Evolutionary conservation across 768 basidiomycete species (phyloP).

Genomic region (Kwoniella mangroviensis): DNA sequence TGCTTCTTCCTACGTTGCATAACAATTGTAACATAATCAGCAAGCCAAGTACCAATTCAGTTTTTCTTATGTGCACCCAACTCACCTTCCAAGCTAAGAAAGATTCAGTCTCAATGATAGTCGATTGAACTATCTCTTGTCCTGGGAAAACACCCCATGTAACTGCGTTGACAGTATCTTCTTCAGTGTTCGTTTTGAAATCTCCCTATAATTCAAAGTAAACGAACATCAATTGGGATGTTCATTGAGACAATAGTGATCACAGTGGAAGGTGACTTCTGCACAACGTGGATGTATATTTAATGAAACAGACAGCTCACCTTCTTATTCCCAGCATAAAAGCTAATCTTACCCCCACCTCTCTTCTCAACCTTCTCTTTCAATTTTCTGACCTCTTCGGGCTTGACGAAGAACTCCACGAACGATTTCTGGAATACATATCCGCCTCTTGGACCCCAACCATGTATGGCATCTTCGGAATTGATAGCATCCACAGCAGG

Average conservation of each 20-base stretch:
- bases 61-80: not conserved
- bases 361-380: constrained; percentile 63
- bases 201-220: constrained; percentile 65
- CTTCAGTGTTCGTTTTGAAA: constrained; percentile 74
- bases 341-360: constrained; percentile 66
- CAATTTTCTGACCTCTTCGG: constrained; percentile 59
- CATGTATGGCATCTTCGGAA: constrained; percentile 77
- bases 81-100: constrained; percentile 96
- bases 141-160: constrained; percentile 99
- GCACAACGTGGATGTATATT: too few species aligned
- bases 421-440: constrained; percentile 98
- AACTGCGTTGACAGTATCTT: constrained; percentile 85
- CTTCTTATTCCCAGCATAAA: constrained; percentile 78
- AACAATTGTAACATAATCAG: not conserved
- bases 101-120: constrained; percentile 92
- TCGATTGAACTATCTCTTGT: constrained; percentile 92
- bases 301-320: constrained; percentile 60
- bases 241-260: too few species aligned
- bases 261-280: too few species aligned
- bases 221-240: too few species aligned
- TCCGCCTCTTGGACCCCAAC: constrained; percentile 91
- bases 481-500: constrained; percentile 82
- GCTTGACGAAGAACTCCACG: constrained; percentile 85
- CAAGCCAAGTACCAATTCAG: not conserved
- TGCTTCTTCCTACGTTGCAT: constrained; percentile 77